A percentile compares a stretch with the other conserved stretches of the same genome.
Conservation (phyloP, 345 rosid species). For the Pugionium dolabratum region DNA sequence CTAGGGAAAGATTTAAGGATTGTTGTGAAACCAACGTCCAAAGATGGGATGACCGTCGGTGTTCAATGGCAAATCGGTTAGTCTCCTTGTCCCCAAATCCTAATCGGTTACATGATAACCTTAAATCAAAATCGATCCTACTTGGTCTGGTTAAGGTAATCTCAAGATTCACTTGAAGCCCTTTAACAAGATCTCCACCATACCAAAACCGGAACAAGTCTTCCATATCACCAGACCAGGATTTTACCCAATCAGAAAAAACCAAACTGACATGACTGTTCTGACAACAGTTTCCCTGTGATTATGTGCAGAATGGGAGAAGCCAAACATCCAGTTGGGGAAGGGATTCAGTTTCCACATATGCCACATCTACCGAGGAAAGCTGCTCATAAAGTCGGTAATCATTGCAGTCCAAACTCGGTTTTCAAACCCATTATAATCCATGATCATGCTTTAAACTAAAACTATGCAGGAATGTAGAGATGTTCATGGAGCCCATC, state of each 20-base stretch:
- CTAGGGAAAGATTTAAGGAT: constrained; percentile 62
- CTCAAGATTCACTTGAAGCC: not conserved
- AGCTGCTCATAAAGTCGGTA: constrained; percentile 57
- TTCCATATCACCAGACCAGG: not conserved
- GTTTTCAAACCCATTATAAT: not conserved
- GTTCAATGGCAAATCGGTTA: constrained; percentile 72
- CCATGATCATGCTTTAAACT: constrained; percentile 12
- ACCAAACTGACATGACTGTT: not conserved
- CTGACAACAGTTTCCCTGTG: not conserved
- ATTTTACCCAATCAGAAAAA: not conserved
- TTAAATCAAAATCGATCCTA: not conserved
- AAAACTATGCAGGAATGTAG: constrained; percentile 59
- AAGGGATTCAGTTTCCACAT: constrained; percentile 72
- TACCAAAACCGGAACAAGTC: not conserved
- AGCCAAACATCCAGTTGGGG: constrained; percentile 59
- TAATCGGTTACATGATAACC: constrained; percentile 10
- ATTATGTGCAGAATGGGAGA: constrained; percentile 65
- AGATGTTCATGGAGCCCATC: constrained; percentile 81
- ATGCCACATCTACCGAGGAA: constrained; percentile 72
- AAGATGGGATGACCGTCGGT: constrained; percentile 69
- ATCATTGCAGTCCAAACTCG: not conserved
- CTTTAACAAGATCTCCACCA: not conserved
- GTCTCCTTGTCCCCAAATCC: constrained; percentile 10
- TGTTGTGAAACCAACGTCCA: constrained; percentile 54
- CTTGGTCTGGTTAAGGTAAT: not conserved